These are phyloP conservation scores for Podila verticillata DNA, from an alignment of 192 early-diverging fungal genomes.

Conservation along the genomic window DNA sequence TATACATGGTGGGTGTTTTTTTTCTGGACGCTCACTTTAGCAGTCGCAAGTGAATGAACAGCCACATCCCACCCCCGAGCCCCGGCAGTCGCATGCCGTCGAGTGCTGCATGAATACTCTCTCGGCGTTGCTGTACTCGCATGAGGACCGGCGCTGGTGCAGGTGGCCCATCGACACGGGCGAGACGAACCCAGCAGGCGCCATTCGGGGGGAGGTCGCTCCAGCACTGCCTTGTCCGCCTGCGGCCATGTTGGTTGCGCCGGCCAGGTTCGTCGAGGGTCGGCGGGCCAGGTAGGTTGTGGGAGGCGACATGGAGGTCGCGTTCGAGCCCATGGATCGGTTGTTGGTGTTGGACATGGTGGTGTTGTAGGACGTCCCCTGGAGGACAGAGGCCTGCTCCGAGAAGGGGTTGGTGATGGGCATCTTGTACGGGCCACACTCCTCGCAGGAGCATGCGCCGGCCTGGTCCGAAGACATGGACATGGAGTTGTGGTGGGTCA, in stretches of 20 bases:
- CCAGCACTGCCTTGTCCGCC: background rate
- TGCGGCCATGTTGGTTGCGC: background rate
- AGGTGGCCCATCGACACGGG: background rate
- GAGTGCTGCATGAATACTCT: slow-evolving; percentile 45
- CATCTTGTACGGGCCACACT: slow-evolving; percentile 33
- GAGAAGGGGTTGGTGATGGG: background rate
- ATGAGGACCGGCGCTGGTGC: slow-evolving; percentile 31
- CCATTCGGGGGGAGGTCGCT: slow-evolving; percentile 18
- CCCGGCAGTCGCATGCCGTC: slow-evolving; percentile 40
- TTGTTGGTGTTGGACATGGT: background rate
- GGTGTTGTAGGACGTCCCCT: slow-evolving; percentile 3
- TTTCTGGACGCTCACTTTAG: slow-evolving; percentile 6
- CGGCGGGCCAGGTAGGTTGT: slow-evolving; percentile 15
- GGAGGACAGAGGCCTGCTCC: slow-evolving; percentile 15
- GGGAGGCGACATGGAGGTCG: slow-evolving; percentile 17
- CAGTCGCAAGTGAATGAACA: slow-evolving; percentile 37
- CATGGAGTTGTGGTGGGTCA: slow-evolving; percentile 24
- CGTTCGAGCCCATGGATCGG: background rate
- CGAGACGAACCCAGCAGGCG: slow-evolving; percentile 27
- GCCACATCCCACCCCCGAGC: slow-evolving; percentile 45
- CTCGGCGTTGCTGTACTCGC: slow-evolving; percentile 45
- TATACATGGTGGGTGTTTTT: too few species aligned
- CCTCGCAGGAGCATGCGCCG: slow-evolving; percentile 33
- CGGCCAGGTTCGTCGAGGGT: background rate
- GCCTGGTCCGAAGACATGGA: slow-evolving; percentile 2